Percentiles rank a stretch among this genome's conserved stretches.
These are phyloP conservation scores for Tolypocladium inflatum DNA, from an alignment of 2,329 filamentous ascomycete species.

Conservation along the genomic window DNA sequence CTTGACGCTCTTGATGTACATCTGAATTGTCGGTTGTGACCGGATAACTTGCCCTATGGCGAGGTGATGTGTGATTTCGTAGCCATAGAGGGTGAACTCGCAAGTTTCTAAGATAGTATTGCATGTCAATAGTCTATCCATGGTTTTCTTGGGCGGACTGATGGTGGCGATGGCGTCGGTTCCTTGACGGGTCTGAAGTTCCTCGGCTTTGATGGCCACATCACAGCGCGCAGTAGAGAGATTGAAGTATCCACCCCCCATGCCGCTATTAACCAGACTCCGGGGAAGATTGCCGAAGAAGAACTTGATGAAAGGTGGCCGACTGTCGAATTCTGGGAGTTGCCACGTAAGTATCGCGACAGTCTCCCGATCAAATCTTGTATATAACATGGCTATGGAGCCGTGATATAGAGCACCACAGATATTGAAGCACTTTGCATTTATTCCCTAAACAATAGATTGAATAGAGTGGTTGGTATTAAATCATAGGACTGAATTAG, in stretches of 20 bases:
- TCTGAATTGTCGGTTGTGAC: constrained; percentile 67
- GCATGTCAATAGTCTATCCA: constrained; percentile 71
- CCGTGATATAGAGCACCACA: constrained; percentile 69
- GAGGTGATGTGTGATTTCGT: constrained; percentile 95
- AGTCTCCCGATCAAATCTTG: constrained; percentile 60
- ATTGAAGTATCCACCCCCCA: constrained; percentile 94
- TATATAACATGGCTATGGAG: constrained; percentile 48
- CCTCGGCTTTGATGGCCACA: constrained; percentile 75
- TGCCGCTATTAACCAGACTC: constrained; percentile 75
- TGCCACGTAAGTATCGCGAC: constrained; percentile 52
- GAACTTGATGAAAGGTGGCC: constrained; percentile 75
- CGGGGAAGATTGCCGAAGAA: constrained; percentile 93
- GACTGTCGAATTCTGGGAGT: constrained; percentile 53
- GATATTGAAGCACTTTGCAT: constrained; percentile 84
- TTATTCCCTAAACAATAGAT: constrained; percentile 47
- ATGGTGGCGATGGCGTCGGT: constrained; percentile 86
- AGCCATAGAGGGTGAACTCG: constrained; percentile 87
- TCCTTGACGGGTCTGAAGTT: constrained; percentile 98
- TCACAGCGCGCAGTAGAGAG: constrained; percentile 87
- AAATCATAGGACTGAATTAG: neutral
- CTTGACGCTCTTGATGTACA: constrained; percentile 87
- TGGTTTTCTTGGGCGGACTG: constrained; percentile 85
- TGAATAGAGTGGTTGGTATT: neutral
- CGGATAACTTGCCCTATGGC: constrained; percentile 96
- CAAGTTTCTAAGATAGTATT: constrained; percentile 94